Percentiles rank a stretch among this genome's conserved stretches.
Evolutionary conservation across 2,329 filamentous ascomycete genomes (phyloP).

Genomic region (Emydomyces testavorans): DNA sequence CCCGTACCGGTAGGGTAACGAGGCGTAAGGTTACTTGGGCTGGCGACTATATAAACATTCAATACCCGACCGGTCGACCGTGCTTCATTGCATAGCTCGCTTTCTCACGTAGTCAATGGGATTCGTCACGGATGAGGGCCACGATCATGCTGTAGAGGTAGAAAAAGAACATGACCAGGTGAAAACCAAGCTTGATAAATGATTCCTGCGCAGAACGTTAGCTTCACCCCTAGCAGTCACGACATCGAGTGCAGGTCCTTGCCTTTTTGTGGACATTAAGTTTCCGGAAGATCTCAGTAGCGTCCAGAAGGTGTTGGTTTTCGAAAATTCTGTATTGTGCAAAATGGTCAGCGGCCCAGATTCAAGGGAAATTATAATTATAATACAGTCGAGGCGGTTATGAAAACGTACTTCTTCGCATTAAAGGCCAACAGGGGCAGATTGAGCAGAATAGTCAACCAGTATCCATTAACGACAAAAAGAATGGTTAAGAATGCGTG

Average conservation of each 20-base stretch:
- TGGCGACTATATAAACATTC: conserved; percentile 2
- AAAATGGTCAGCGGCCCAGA: conserved; percentile 9
- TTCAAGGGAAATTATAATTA: background rate
- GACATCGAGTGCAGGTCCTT: background rate
- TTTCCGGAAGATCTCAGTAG: conserved; percentile 98
- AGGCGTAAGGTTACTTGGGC: background rate
- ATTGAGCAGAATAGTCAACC: conserved; percentile 85
- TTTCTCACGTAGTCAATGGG: conserved; percentile 50
- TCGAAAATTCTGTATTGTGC: conserved; percentile 64
- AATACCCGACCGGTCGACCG: conserved; percentile 18
- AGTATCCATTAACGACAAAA: conserved; percentile 98
- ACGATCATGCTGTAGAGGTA: conserved; percentile 99
- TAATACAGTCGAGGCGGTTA: background rate
- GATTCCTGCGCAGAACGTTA: conserved; percentile 57
- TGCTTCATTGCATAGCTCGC: conserved; percentile 33
- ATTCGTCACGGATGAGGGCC: conserved; percentile 89
- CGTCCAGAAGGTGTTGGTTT: conserved; percentile 92
- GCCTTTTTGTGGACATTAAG: conserved; percentile 99
- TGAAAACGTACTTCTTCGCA: conserved; percentile 74
- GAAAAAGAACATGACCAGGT: conserved; percentile 99
- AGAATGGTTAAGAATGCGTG: conserved; percentile 91
- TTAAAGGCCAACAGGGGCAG: conserved; percentile 87
- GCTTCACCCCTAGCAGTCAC: background rate
- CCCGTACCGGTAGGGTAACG: background rate
- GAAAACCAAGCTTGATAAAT: conserved; percentile 97